Conservation (phyloP, 2,329 filamentous ascomycete genomes). For the Aspergillus sp. region DNA sequence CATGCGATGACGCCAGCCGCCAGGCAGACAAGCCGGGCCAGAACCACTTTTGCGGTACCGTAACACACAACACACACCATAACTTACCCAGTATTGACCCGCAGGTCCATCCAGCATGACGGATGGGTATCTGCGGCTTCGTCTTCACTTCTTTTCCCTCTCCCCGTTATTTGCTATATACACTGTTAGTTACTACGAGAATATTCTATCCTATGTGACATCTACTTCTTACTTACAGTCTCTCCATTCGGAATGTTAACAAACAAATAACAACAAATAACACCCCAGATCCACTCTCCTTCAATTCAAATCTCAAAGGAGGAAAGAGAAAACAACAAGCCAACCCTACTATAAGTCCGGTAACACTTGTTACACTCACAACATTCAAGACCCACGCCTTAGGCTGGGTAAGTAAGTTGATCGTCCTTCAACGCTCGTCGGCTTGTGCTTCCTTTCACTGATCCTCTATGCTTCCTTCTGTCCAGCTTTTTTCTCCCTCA, state of each 20-base stretch:
- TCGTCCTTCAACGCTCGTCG: conserved; percentile 17
- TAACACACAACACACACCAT: not conserved
- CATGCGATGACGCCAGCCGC: conserved; percentile 14
- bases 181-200: no score
- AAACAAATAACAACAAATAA: no score
- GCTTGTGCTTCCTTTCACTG: conserved; percentile 13
- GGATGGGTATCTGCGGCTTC: no score
- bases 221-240: no score
- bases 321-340: not conserved
- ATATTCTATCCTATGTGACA: no score
- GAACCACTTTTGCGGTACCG: not conserved
- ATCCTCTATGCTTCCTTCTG: conserved; percentile 8
- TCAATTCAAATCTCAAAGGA: not conserved
- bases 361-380: conserved; percentile 11
- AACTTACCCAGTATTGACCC: not conserved
- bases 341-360: not conserved
- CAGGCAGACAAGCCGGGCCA: not conserved
- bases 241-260: no score
- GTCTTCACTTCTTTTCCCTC: no score
- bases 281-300: not conserved
- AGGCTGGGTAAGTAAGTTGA: conserved; percentile 24
- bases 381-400: conserved; percentile 17
- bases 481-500: not conserved
- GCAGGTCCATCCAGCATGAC: not conserved
- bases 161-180: no score